Base-by-base conservation (phyloP, 2,329 filamentous ascomycete genomes). In the Chaetomiaceae sp. region DNA sequence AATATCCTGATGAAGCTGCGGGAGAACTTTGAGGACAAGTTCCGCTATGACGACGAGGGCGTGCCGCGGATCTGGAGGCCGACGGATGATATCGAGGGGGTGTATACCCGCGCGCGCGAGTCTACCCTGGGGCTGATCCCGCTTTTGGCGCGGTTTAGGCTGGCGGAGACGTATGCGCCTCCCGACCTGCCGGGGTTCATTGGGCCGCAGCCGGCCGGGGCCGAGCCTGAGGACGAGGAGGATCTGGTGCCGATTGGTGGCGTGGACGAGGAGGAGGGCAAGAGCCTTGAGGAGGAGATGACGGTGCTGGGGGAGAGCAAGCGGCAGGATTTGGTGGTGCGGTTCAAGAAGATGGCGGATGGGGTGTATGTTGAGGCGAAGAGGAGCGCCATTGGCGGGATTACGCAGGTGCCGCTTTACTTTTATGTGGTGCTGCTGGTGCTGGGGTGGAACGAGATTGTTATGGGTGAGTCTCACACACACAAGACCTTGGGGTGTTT, bases 21-120 rank as follows among this genome's bases (percentile, higher is more conserved):
- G 33, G 94, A 99, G 71, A 97, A 96, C 74, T 99, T 99, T 62
- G 94, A 99, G 72, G 94, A 99, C 75, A 96, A 96, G 72, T 99
- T 99, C 81, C 87, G 94, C 59, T 99, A 99, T 65, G 94, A 99
- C 65, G 91, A 96, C 55, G 84, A 85, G 6, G 94, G 94, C 23
- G 94, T 99, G 4, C 94, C 94, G 5, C 82, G 94, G 55, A 96
- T 99, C 71, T 99, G 94, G 94, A 85, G 91, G 22, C 94, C 94
- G 1, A 91, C 87, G 1, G 94, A 99, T 68, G 94, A 99, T 66
- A 99, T 99, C 57, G 94, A 99, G 74, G 91, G 92, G 42, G 77
- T 95, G 38, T 99, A 97, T 71, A 96, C 91, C 33, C 87, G 85
- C 59, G 92, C 94, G 3, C 84, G 92, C 59, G 92, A 97, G 72